Evolutionary conservation across 2,329 filamentous ascomycete species (phyloP).

Genomic region (Fusarium xyrophilum): DNA sequence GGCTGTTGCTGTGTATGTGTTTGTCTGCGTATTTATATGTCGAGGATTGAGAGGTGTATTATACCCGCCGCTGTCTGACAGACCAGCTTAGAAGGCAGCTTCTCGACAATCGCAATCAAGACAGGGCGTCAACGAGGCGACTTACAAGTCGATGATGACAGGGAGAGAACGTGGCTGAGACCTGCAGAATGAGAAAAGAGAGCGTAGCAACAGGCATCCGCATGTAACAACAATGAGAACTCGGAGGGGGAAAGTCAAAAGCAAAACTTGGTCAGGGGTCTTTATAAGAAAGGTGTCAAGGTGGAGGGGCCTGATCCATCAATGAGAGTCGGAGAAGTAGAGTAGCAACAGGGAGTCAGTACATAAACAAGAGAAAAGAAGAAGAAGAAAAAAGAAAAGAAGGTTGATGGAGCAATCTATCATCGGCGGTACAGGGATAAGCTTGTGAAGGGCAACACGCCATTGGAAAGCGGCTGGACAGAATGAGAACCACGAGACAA

Average conservation of each 20-base stretch:
- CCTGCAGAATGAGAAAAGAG: conserved; percentile 28
- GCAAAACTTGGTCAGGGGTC: conserved; percentile 28
- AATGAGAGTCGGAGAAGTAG: conserved; percentile 4
- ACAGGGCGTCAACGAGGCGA: conserved; percentile 3
- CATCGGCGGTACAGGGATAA: conserved; percentile 27
- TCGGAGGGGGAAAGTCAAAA: conserved; percentile 26
- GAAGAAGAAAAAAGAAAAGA: neutral
- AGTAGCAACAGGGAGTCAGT: conserved; percentile 11
- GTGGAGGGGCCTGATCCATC: conserved; percentile 6
- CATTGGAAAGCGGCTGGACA: conserved; percentile 27
- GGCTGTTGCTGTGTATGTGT: neutral
- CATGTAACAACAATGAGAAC: neutral
- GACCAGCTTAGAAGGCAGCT: neutral
- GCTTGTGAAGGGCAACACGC: conserved; percentile 31
- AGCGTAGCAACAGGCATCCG: conserved; percentile 7
- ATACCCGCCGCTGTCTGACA: neutral
- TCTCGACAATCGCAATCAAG: conserved; percentile 3
- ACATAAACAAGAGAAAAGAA: too few species aligned
- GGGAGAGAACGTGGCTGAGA: conserved; percentile 25
- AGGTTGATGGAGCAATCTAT: conserved; percentile 29
- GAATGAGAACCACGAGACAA: conserved; percentile 14
- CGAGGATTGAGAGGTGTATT: conserved; percentile 1
- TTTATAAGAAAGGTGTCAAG: conserved; percentile 22
- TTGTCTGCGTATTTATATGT: conserved; percentile 9
- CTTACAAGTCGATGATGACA: conserved; percentile 21